Evolutionary conservation across 805 yeast genomes (phyloP).

Genomic region (Sugiyamaella marilandica): DNA sequence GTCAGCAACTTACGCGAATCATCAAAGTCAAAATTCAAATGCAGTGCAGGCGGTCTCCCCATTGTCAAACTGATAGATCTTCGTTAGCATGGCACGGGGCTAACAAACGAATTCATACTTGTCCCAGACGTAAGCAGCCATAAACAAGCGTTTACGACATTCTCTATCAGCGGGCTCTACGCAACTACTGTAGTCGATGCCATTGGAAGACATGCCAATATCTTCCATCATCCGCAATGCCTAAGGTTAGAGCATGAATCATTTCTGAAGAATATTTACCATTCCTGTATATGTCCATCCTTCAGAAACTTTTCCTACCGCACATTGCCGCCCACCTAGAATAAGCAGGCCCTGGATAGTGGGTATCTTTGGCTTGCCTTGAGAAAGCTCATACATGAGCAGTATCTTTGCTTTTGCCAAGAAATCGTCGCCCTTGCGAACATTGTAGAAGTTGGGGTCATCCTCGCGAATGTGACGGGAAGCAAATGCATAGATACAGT

Average conservation of each 20-base stretch:
- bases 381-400: conserved; percentile 8
- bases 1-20: background rate
- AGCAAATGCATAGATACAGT: conserved; percentile 4
- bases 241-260: background rate
- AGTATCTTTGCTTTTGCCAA: conserved; percentile 6
- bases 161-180: conserved; percentile 5
- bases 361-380: conserved; percentile 7
- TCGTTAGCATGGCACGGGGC: background rate
- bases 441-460: conserved; percentile 1
- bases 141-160: conserved; percentile 5
- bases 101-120: background rate
- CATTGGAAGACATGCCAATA: conserved; percentile 2
- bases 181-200: conserved; percentile 6
- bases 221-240: conserved; percentile 10
- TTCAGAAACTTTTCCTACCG: conserved; percentile 6
- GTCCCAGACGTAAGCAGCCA: conserved; percentile 8
- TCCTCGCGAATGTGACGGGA: conserved; percentile 7
- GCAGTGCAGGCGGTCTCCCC: conserved; percentile 5
- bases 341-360: conserved; percentile 9
- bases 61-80: conserved; percentile 3
- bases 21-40: background rate
- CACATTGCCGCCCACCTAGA: conserved; percentile 7
- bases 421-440: conserved; percentile 5
- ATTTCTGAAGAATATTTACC: background rate
- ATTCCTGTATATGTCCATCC: conserved; percentile 8